Evolutionary conservation across 208 protist species (phyloP), one percentile per base, ranked within the genome.

Genomic region (Angomonas deanei): DNA sequence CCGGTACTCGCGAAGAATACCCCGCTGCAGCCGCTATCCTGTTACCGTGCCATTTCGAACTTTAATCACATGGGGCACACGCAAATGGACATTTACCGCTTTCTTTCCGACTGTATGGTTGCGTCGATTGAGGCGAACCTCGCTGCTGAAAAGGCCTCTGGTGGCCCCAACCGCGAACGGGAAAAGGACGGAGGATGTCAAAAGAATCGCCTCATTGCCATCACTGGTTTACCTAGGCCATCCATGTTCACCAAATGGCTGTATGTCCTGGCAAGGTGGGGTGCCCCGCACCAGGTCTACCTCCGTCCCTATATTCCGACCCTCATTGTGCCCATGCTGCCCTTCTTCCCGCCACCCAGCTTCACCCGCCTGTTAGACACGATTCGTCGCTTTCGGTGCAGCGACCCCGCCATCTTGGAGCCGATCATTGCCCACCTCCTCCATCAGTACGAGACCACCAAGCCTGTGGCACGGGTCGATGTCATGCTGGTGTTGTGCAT

Each of bases 261-360:
- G 38, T 39, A 75, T 10, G 70, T 93, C 11, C 74, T 93, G 27
- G 72, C 78, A 1, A 62, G 63, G 1, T 70, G 72, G 57, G 82
- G 75, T 11, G 86, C 86, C 0, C 86, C 86, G 1, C 82, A 88
- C 46, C 86, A 93, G 62, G 78, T 88, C 73, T 93, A 93, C 61
- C 60, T 93, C 21, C 76, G 86, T 15, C 86, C 86, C 3, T 67
- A 85, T 8, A 63, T 83, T 21, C 36, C 32, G 32, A 70, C 77
- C 0, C 50, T 93, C 28, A 78, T 93, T 57, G 27, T 90, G 27
- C 83, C 86, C 0, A 72, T 61, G 34, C 36, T 93, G 21, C 69
- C 68, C 0, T 57, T 65, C 64, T 73, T 93, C 17, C 76, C 82
- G 1, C 82, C 86, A 31, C 86, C 86, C 24, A 86, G 76, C 64